phyloP scores from a whole-genome alignment of 352 stramenopile genomes.

The Globisporangium cystogenes region DNA sequence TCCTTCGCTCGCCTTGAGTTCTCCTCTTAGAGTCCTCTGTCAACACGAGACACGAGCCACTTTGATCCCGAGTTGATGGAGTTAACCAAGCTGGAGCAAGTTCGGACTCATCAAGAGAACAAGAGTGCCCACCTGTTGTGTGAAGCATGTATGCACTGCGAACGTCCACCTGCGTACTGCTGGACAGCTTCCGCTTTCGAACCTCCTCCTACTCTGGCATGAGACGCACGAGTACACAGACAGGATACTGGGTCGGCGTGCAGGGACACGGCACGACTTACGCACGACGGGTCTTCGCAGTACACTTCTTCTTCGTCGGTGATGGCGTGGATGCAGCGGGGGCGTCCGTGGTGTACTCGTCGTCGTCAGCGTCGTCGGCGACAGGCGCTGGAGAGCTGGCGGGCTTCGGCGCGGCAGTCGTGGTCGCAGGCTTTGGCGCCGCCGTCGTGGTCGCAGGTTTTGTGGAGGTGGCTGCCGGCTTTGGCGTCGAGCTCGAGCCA shows the following conservation, averaged over 20 bases:
- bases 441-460: slow-evolving; percentile 1
- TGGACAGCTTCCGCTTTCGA: no score
- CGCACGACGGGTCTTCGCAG: slow-evolving; percentile 1
- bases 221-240: no score
- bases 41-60: no score
- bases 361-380: slow-evolving; percentile 7
- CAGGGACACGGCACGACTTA: background rate
- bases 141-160: no score
- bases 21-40: no score
- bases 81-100: no score
- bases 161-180: no score
- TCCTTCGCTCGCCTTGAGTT: no score
- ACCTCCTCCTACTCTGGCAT: no score
- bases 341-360: slow-evolving; percentile 8
- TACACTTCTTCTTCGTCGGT: slow-evolving; percentile 12
- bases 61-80: no score
- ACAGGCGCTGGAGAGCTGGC: slow-evolving; percentile 9
- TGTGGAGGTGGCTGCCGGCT: slow-evolving; percentile 1
- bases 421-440: background rate
- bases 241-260: background rate
- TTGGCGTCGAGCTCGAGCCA: slow-evolving; percentile 4
- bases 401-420: background rate
- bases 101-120: no score
- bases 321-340: slow-evolving; percentile 1
- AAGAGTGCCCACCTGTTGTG: no score